Conservation (phyloP, 805 yeast genomes). For the Phaffomyces thermotolerans region DNA sequence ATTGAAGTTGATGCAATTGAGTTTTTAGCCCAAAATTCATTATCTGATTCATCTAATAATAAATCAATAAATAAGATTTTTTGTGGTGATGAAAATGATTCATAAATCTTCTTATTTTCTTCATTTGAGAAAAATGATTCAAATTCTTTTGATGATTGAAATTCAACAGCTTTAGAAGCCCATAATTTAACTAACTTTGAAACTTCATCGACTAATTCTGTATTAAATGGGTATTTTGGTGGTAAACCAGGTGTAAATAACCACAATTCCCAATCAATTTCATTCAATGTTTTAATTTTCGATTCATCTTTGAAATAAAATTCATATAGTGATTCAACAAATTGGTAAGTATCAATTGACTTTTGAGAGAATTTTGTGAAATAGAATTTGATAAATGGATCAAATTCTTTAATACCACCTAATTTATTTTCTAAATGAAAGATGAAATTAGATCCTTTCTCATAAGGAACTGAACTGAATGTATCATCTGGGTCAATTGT, state of each 20-base stretch:
- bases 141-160: slow-evolving; percentile 12
- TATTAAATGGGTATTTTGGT: slow-evolving; percentile 77
- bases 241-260: slow-evolving; percentile 80
- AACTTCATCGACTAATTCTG: slow-evolving; percentile 69
- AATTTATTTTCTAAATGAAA: slow-evolving; percentile 64
- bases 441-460: slow-evolving; percentile 78
- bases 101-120: slow-evolving; percentile 27
- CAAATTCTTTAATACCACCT: slow-evolving; percentile 61
- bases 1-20: slow-evolving; percentile 28
- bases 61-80: slow-evolving; percentile 72
- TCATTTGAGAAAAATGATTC: slow-evolving; percentile 12
- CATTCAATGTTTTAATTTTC: slow-evolving; percentile 47
- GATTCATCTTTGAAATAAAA: slow-evolving; percentile 38
- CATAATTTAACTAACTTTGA: slow-evolving; percentile 59
- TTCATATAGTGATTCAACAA: slow-evolving; percentile 66
- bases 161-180: slow-evolving; percentile 26
- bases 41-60: slow-evolving; percentile 32
- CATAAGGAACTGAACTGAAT: slow-evolving; percentile 83
- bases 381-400: slow-evolving; percentile 74
- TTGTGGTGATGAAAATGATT: slow-evolving; percentile 63
- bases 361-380: slow-evolving; percentile 60
- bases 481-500: slow-evolving; percentile 81
- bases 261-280: slow-evolving; percentile 85
- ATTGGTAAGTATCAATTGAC: slow-evolving; percentile 77
- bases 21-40: slow-evolving; percentile 24